Percentiles rank a stretch among this genome's conserved stretches.
Evolutionary conservation across 495 filamentous ascomycete genomes (phyloP).

Genomic region (Talaromyces proteolyticus): DNA sequence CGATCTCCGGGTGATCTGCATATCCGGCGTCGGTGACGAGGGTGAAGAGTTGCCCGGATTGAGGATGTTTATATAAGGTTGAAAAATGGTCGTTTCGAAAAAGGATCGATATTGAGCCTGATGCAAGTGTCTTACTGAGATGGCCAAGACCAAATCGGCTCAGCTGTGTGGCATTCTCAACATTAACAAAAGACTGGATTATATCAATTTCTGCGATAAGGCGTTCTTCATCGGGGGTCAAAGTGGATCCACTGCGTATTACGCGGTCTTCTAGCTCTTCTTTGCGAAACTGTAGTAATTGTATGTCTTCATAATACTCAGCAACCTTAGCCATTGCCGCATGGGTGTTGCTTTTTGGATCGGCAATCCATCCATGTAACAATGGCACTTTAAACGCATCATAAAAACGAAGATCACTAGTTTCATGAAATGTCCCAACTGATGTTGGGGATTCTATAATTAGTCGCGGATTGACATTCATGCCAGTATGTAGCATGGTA

Average conservation of each 20-base stretch:
- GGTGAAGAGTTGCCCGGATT: conserved; percentile 62
- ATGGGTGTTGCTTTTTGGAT: conserved; percentile 54
- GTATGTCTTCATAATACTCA: conserved; percentile 81
- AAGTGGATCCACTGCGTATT: conserved; percentile 34
- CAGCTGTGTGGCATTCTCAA: conserved; percentile 75
- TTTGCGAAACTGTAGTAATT: conserved; percentile 79
- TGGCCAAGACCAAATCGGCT: conserved; percentile 74
- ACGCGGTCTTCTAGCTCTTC: conserved; percentile 84
- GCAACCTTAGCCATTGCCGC: conserved; percentile 65
- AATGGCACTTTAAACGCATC: conserved; percentile 80
- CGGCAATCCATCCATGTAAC: conserved; percentile 90
- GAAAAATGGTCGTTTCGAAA: conserved; percentile 98
- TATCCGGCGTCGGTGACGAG: conserved; percentile 93
- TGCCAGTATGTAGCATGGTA: conserved; percentile 85
- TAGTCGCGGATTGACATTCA: conserved; percentile 96
- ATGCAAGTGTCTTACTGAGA: conserved; percentile 55
- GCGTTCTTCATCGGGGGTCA: conserved; percentile 53
- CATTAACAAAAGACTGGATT: conserved; percentile 73
- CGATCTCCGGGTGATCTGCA: conserved; percentile 79
- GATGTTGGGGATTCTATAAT: conserved; percentile 47
- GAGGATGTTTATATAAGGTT: conserved; percentile 78
- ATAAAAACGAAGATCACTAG: conserved; percentile 79
- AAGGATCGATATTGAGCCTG: conserved; percentile 76
- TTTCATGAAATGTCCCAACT: conserved; percentile 70
- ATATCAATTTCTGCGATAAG: conserved; percentile 71